Evolutionary conservation across 2,329 filamentous ascomycete genomes (phyloP), one percentile per base, ranked within the genome.

Genomic region (Ophiostoma novo-ulmi): DNA sequence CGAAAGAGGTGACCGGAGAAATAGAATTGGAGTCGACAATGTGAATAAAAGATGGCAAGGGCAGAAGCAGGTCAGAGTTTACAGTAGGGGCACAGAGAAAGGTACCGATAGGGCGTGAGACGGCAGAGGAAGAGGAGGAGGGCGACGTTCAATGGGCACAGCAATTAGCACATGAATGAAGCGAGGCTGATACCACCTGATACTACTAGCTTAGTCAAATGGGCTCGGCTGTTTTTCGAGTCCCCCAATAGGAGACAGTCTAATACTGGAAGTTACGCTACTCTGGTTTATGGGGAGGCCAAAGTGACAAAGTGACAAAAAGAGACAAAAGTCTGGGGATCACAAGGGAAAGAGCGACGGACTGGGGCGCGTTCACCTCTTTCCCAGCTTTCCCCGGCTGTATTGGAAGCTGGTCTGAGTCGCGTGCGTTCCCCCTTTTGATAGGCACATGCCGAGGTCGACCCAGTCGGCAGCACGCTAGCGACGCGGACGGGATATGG

Each of bases 391-490:
- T 58, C 52, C 52, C 52, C 52, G 52, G 52, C 52, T 26, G 52
- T 58, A 26, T 22, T 17, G 17, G 48, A 20, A 31, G 52, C 55
- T 44, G 35, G 52, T 44, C 26, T 35, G 58, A 17, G 58, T 63
- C n/a, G 58, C 58, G 31, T 31, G 41, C 26, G 35, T 41, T 22
- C 65, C 66, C 69, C 66, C 70, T 71, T 38, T 35, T 38, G 31
- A 41, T 31, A 41, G 14, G 26, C 70, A 70, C 70, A 70, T 71
- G 70, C 70, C 70, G 70, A 71, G 70, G 70, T 68, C 69, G 31
- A 20, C 31, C 58, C 63, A 63, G 36, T 22, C 63, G 63, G 63
- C 63, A 65, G 63, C 20, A 65, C 36, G 63, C 63, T 65, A 65
- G 63, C 63, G 63, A 65, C 55, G 55, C 26, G 52, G 61, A 20